Percentiles rank a stretch among this genome's conserved stretches.
Evolutionary conservation across 2,329 filamentous ascomycete genomes (phyloP).

Genomic region (Sclerotinia nivalis): DNA sequence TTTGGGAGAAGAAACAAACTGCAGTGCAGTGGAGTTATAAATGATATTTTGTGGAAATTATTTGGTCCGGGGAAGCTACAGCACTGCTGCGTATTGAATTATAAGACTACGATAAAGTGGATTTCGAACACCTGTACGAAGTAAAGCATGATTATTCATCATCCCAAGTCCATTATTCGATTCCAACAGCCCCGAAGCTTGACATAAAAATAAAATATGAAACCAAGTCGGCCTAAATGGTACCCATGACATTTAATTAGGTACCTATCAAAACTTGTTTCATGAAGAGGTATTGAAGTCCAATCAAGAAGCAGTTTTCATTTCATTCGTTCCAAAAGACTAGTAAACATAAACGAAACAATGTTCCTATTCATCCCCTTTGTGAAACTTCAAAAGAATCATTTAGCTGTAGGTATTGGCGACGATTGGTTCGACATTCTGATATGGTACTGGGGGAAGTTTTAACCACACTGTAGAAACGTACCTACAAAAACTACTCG

Average conservation of each 20-base stretch:
- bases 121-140: not conserved
- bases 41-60: not conserved
- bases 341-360: not conserved
- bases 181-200: no score
- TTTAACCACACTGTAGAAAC: not conserved
- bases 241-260: not conserved
- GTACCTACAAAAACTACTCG: not conserved
- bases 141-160: not conserved
- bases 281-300: not conserved
- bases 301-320: not conserved
- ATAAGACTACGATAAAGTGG: no score
- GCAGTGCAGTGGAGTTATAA: no score
- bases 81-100: conserved; percentile 2
- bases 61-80: not conserved
- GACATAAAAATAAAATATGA: not conserved
- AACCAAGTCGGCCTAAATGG: not conserved
- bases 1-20: no score
- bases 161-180: not conserved
- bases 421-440: not conserved
- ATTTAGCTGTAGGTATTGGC: not conserved
- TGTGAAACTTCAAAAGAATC: not conserved
- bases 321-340: not conserved
- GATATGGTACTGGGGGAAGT: not conserved
- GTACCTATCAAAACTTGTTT: not conserved
- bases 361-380: no score